These are phyloP conservation scores for Piloderma croceum DNA, from an alignment of 768 basidiomycete species.

Conservation along the genomic window DNA sequence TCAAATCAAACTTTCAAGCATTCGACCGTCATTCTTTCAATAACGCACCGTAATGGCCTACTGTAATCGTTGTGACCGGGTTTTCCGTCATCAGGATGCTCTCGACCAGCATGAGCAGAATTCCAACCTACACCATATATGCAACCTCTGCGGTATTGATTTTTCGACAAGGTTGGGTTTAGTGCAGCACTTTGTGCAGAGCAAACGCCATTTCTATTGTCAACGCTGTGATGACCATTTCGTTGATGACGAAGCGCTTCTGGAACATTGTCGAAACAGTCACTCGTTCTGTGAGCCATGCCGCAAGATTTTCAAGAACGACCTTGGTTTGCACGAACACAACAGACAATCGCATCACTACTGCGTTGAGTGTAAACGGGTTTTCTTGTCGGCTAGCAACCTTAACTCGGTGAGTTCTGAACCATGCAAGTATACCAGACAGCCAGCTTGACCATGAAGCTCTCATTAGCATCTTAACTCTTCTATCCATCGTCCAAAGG, in stretches of 20 bases:
- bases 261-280: constrained; percentile 32
- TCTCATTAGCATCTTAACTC: constrained; percentile 48
- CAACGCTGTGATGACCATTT: constrained; percentile 45
- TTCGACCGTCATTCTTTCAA: background rate
- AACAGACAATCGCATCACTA: constrained; percentile 33
- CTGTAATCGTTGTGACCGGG: constrained; percentile 36
- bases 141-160: constrained; percentile 41
- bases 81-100: constrained; percentile 25
- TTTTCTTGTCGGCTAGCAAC: background rate
- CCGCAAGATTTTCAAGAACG: constrained; percentile 35
- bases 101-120: constrained; percentile 31
- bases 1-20: too few species aligned
- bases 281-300: constrained; percentile 45
- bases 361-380: constrained; percentile 1
- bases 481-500: constrained; percentile 37
- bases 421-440: too few species aligned
- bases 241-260: constrained; percentile 23
- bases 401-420: background rate
- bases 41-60: constrained; percentile 21
- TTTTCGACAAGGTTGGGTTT: constrained; percentile 36
- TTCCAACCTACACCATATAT: constrained; percentile 39
- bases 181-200: constrained; percentile 49
- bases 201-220: constrained; percentile 47
- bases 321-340: constrained; percentile 41
- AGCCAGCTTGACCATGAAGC: too few species aligned